phyloP scores from a whole-genome alignment of 2,329 filamentous ascomycete genomes.

The Neopestalotiopsis sp. region DNA sequence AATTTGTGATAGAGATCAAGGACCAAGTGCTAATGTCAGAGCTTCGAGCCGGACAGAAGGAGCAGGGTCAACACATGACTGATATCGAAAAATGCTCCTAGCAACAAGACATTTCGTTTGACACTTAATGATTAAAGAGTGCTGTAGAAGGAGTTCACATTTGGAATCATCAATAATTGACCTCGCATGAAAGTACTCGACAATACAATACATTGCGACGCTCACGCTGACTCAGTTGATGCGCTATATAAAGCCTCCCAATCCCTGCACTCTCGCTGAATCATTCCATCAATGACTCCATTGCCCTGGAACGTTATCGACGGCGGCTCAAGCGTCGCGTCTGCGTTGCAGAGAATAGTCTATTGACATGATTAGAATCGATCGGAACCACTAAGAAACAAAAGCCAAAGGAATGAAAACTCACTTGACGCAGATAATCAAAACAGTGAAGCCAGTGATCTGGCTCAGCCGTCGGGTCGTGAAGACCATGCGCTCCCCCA shows the following conservation, averaged over 20 bases:
- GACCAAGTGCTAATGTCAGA: no score
- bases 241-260: constrained; percentile 2
- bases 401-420: background rate
- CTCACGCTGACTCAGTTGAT: background rate
- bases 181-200: no score
- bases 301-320: constrained; percentile 1
- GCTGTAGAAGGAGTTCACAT: no score
- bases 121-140: no score
- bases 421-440: constrained; percentile 7
- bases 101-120: no score
- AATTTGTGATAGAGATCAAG: no score
- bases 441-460: constrained; percentile 11
- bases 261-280: constrained; percentile 9
- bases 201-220: no score
- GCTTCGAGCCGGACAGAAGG: no score
- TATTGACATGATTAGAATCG: background rate
- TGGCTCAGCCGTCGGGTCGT: background rate
- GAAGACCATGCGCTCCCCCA: background rate
- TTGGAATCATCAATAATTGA: no score
- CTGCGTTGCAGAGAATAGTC: constrained; percentile 8
- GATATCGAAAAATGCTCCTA: no score
- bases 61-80: no score
- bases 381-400: no score
- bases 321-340: constrained; percentile 7
- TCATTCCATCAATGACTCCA: constrained; percentile 10